Percentiles rank a stretch among this genome's conserved stretches.
Conservation (phyloP, 768 basidiomycete genomes). For the Jaapia argillacea region DNA sequence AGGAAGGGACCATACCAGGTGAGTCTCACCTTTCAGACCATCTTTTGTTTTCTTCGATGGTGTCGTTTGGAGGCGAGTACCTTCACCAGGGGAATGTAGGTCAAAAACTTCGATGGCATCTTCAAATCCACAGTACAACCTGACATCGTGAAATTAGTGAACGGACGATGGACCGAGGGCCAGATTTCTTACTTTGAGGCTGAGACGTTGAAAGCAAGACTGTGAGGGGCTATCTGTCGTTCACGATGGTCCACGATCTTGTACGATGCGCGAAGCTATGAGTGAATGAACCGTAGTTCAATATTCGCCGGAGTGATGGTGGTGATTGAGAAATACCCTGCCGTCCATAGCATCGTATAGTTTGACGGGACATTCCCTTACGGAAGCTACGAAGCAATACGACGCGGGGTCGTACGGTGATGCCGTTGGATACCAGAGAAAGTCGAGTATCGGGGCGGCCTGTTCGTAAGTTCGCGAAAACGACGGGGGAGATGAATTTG, state of each 20-base stretch:
- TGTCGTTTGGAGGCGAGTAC: slow-evolving; percentile 58
- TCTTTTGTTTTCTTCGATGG: slow-evolving; percentile 71
- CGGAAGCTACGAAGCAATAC: slow-evolving; percentile 78
- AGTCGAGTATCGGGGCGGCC: slow-evolving; percentile 67
- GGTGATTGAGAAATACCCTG: slow-evolving; percentile 35
- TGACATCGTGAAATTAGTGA: slow-evolving; percentile 15
- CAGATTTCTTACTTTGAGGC: slow-evolving; percentile 45
- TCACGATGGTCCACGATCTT: slow-evolving; percentile 91
- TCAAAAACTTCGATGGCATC: slow-evolving; percentile 84
- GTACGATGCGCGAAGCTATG: slow-evolving; percentile 84
- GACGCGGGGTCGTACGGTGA: slow-evolving; percentile 42
- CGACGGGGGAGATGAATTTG: neutral
- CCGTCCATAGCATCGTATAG: slow-evolving; percentile 74
- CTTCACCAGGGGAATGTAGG: slow-evolving; percentile 61
- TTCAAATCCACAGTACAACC: slow-evolving; percentile 83
- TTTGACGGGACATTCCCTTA: slow-evolving; percentile 80
- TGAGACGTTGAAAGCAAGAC: slow-evolving; percentile 64
- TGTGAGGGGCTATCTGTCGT: slow-evolving; percentile 79
- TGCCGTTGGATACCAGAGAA: slow-evolving; percentile 80
- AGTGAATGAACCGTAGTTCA: slow-evolving; percentile 1
- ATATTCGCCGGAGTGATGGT: neutral
- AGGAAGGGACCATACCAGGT: neutral
- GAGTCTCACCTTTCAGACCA: slow-evolving; percentile 69
- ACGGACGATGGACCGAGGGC: neutral
- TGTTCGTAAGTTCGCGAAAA: slow-evolving; percentile 23